phyloP scores from a whole-genome alignment of 176 grass and related monocot genomes.

The Tuctoria greenei region DNA sequence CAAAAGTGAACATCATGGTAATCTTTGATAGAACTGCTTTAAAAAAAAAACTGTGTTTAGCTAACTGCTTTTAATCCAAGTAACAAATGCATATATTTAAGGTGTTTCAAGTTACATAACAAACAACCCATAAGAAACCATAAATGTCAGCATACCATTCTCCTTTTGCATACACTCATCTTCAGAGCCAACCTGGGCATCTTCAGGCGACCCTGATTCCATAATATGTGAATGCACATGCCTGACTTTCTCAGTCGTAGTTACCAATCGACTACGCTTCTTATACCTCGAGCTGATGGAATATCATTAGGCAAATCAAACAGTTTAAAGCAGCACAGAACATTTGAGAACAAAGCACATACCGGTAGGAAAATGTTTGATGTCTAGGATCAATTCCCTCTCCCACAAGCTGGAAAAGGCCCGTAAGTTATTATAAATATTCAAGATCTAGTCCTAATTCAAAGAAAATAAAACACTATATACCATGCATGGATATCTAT shows the following conservation, averaged over 20 bases:
- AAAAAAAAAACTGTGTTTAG: not conserved
- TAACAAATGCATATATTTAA: not conserved
- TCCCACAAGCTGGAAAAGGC: conserved; percentile 54
- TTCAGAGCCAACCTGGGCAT: conserved; percentile 54
- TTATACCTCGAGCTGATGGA: conserved; percentile 76
- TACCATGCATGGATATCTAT: not conserved
- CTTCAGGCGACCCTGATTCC: conserved; percentile 82
- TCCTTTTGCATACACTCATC: conserved; percentile 56
- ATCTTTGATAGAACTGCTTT: not conserved
- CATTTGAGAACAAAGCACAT: conserved; percentile 41
- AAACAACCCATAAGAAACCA: conserved; percentile 17
- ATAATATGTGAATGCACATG: conserved; percentile 84
- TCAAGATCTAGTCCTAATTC: not conserved
- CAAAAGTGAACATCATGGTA: not conserved
- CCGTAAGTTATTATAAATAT: not conserved
- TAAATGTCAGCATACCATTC: conserved; percentile 60
- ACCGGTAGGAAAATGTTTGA: conserved; percentile 87
- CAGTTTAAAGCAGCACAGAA: conserved; percentile 8
- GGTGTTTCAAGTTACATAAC: not conserved
- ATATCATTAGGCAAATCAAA: conserved; percentile 30
- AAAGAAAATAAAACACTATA: not conserved
- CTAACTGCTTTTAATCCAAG: conserved; percentile 10
- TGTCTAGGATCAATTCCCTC: conserved; percentile 94
- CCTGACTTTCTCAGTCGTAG: conserved; percentile 44
- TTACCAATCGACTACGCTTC: conserved; percentile 56